Percentiles rank a stretch among this genome's conserved stretches.
Conservation (phyloP, 2,329 filamentous ascomycete species). For the Neoscytalidium dimidiatum region DNA sequence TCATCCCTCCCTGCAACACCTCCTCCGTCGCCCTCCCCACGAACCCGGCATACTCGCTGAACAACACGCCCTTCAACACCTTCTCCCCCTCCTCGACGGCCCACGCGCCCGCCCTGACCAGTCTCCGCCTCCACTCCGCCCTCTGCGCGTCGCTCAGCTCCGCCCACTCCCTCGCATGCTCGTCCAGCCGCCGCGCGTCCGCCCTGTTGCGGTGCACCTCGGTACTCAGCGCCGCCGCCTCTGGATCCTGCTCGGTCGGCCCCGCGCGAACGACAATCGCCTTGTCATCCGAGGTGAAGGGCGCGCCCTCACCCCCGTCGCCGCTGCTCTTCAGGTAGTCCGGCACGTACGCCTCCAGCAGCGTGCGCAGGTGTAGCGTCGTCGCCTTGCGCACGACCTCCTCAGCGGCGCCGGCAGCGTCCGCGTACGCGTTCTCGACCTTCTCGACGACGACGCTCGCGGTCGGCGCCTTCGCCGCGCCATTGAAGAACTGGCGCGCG, state of each 20-base stretch:
- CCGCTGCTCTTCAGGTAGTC: background rate
- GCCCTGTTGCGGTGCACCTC: slow-evolving; percentile 41
- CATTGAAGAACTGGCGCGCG: slow-evolving; percentile 21
- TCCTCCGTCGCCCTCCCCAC: slow-evolving; percentile 40
- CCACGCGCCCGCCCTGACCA: slow-evolving; percentile 75
- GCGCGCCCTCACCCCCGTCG: slow-evolving; percentile 15
- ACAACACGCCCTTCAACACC: slow-evolving; percentile 75
- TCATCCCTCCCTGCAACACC: background rate
- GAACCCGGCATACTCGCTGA: slow-evolving; percentile 69
- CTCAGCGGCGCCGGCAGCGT: background rate
- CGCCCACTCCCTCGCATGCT: slow-evolving; percentile 66
- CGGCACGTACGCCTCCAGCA: background rate
- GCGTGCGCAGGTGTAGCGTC: slow-evolving; percentile 4
- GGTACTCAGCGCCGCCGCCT: slow-evolving; percentile 39
- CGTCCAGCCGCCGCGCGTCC: slow-evolving; percentile 39
- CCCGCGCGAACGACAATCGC: slow-evolving; percentile 44
- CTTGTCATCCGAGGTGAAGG: slow-evolving; percentile 19
- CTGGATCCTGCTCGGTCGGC: slow-evolving; percentile 31
- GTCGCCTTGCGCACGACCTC: background rate
- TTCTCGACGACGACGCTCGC: background rate
- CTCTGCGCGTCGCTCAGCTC: slow-evolving; percentile 66
- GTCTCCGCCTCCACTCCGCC: slow-evolving; percentile 67
- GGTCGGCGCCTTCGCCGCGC: background rate
- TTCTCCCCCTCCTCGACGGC: slow-evolving; percentile 75
- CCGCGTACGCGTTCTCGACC: background rate